phyloP scores from a whole-genome alignment of 192 early-diverging fungal genomes.

The Coemansia sp. region DNA sequence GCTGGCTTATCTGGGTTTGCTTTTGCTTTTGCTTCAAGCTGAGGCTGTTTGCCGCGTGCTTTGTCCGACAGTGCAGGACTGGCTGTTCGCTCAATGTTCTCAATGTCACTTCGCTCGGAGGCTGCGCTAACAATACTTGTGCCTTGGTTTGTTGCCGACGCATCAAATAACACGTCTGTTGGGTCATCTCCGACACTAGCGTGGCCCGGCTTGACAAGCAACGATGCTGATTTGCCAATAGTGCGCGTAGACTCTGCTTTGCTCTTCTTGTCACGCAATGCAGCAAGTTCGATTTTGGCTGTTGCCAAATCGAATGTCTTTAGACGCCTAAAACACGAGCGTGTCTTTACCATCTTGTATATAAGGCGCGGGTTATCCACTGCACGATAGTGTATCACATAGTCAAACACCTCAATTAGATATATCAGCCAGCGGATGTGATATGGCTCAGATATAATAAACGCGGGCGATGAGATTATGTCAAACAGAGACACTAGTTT shows the following conservation, averaged over 20 bases:
- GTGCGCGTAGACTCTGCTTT: conserved; percentile 31
- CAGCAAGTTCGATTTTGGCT: conserved; percentile 60
- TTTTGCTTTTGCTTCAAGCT: conserved; percentile 18
- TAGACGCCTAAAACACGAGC: conserved; percentile 69
- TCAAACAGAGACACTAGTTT: conserved; percentile 74
- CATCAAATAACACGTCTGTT: background rate
- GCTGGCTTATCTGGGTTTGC: background rate
- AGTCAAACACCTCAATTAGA: conserved; percentile 80
- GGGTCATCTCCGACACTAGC: background rate
- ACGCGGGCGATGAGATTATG: conserved; percentile 76
- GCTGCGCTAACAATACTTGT: background rate
- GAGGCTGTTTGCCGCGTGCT: conserved; percentile 70
- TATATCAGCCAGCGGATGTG: conserved; percentile 77
- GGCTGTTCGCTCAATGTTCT: conserved; percentile 11
- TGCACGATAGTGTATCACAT: conserved; percentile 83
- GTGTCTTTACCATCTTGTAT: conserved; percentile 78
- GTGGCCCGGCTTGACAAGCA: background rate
- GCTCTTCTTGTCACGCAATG: conserved; percentile 57
- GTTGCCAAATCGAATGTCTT: conserved; percentile 65
- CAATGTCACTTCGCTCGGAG: conserved; percentile 29
- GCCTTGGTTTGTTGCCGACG: background rate
- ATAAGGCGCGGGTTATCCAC: conserved; percentile 77
- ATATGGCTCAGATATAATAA: conserved; percentile 75
- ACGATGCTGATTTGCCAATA: conserved; percentile 23
- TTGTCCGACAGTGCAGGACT: conserved; percentile 69